Evolutionary conservation across 768 basidiomycete species (phyloP), one percentile per base, ranked within the genome.

Genomic region (Phylloporus scabripes): DNA sequence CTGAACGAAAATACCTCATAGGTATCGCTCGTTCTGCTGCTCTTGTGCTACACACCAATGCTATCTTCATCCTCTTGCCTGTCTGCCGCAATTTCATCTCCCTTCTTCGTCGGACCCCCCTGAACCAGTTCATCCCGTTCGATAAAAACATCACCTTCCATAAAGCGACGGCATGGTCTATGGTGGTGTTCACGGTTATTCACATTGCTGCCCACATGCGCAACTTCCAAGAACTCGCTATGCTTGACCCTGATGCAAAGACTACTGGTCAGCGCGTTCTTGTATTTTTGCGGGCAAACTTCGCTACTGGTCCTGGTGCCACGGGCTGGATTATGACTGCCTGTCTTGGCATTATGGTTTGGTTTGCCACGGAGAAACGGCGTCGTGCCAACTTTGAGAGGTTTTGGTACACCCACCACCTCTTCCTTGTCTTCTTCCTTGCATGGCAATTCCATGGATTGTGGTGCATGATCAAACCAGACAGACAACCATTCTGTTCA

Each of bases 401-500:
- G 61, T 94, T 94, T 74, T 92, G 88, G 86, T 92, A 91, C 67
- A 77, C 81, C 8, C 83, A 90, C 63, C 87, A 96, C 65, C 74
- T 96, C 52, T 95, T 93, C 74, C 80, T 95, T 60, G 64, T 89
- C 50, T 95, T 95, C 80, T 96, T 97, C 75, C 78, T 92, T 65
- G 73, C 76, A 63, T 96, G 94, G 94, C 94, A 97, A 66, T 73
- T 95, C 26, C 93, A 94, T 62, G 92, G 92, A 46, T 87, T 94
- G 87, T 94, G 91, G 80, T 93, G 92, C 72, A 92, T 93, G 89
- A 91, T 94, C 72, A 72, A 88, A 69, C 92, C 93, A 21, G 92
- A 96, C 68, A 76, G 87, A 47, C 77, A 87, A 0, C 92, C 92
- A 0, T 93, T 76, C 69, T 98, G 94, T 70, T 89, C 87, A 4